These are phyloP conservation scores for Phytopythium delawarense DNA, from an alignment of 352 stramenopile species.

Conservation along the genomic window DNA sequence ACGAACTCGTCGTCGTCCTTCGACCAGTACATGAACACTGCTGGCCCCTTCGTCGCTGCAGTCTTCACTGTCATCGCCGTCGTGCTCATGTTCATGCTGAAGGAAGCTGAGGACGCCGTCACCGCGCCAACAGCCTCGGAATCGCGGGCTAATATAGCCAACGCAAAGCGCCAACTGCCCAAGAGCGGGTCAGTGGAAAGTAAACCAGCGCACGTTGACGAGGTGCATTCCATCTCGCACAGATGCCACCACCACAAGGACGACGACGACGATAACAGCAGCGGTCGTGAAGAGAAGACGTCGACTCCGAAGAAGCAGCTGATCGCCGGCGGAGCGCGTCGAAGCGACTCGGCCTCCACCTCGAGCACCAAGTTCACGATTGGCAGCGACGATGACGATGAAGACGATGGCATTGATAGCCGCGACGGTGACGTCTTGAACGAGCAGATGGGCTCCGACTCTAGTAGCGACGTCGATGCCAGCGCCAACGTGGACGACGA, in stretches of 20 bases:
- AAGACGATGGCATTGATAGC: background rate
- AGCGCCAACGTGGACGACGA: slow-evolving; percentile 18
- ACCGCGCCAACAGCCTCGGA: background rate
- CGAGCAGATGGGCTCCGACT: slow-evolving; percentile 1
- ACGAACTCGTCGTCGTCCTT: slow-evolving; percentile 22
- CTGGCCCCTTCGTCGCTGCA: slow-evolving; percentile 37
- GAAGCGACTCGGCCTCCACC: background rate
- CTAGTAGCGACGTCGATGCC: background rate
- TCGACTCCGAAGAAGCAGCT: background rate
- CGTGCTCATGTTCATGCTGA: slow-evolving; percentile 48
- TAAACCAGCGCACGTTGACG: background rate
- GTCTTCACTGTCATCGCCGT: slow-evolving; percentile 52
- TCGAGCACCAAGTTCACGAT: slow-evolving; percentile 1
- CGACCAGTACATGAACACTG: slow-evolving; percentile 49
- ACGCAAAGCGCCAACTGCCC: background rate
- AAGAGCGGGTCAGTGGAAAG: background rate
- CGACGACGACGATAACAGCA: background rate
- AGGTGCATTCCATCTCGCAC: background rate
- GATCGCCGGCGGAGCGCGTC: background rate
- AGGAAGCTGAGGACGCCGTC: slow-evolving; percentile 29
- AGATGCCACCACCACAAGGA: background rate
- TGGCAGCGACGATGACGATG: slow-evolving; percentile 7
- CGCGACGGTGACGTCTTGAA: background rate
- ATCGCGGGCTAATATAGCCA: background rate
- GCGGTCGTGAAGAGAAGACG: background rate